phyloP scores from a whole-genome alignment of 768 basidiomycete species.

The Neoboletus brunneissimus region DNA sequence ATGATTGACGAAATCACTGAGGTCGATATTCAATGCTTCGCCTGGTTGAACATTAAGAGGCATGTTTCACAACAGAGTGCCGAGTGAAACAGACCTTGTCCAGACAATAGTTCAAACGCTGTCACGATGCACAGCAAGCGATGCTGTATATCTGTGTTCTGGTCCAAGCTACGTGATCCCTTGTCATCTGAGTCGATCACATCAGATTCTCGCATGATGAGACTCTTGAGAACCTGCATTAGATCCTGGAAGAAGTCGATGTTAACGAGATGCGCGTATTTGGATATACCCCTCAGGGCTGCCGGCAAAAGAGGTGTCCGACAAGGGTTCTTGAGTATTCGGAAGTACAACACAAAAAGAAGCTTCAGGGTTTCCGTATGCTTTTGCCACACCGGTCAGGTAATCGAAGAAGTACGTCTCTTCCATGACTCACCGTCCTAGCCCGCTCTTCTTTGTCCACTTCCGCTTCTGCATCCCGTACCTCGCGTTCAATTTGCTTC shows the following conservation, averaged over 20 bases:
- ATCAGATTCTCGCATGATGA: constrained; percentile 55
- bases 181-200: constrained; percentile 40
- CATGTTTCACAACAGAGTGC: constrained; percentile 7
- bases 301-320: constrained; percentile 79
- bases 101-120: constrained; percentile 95
- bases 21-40: constrained; percentile 96
- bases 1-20: constrained; percentile 80
- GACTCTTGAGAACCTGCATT: constrained; percentile 76
- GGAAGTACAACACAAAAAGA: constrained; percentile 95
- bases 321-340: constrained; percentile 82
- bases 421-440: constrained; percentile 56
- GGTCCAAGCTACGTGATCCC: constrained; percentile 28
- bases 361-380: constrained; percentile 98
- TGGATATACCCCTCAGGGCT: constrained; percentile 88
- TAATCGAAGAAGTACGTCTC: constrained; percentile 4
- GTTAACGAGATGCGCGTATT: constrained; percentile 95
- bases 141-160: constrained; percentile 46
- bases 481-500: constrained; percentile 86
- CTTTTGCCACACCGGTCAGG: constrained; percentile 41
- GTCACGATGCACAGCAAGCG: constrained; percentile 87
- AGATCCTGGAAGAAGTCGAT: constrained; percentile 98
- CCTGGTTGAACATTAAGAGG: constrained; percentile 43
- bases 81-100: constrained; percentile 65
- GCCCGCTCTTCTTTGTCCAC: constrained; percentile 90
- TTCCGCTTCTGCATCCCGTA: constrained; percentile 92